Conservation (phyloP, 179 eudicot genomes). For the Gypsophila paniculata region DNA sequence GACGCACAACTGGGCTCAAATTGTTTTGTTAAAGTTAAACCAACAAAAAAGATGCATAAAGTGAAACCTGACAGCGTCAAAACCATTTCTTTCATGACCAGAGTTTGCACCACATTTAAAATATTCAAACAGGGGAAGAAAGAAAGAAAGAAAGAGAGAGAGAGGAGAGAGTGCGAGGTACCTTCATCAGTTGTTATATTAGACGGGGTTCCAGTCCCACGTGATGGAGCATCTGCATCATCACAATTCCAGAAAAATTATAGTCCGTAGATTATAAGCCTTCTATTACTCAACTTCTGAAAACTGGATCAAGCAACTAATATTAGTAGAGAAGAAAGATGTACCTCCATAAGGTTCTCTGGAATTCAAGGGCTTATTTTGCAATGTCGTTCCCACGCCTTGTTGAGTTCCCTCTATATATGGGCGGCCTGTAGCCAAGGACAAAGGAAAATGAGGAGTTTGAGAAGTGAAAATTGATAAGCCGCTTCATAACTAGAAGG, state of each 20-base stretch:
- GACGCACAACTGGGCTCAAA: neutral
- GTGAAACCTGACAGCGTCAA: neutral
- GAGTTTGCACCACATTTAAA: slow-evolving; percentile 3
- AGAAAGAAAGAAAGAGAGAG: no score
- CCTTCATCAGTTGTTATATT: slow-evolving; percentile 7
- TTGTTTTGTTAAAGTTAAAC: neutral
- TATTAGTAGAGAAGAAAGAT: neutral
- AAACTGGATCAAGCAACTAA: neutral
- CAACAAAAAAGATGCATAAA: slow-evolving; percentile 6
- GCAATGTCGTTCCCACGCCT: slow-evolving; percentile 1
- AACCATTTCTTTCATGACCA: neutral
- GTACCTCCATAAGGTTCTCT: slow-evolving; percentile 13
- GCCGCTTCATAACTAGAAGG: neutral
- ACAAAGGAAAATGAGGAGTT: slow-evolving; percentile 1
- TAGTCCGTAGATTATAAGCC: neutral
- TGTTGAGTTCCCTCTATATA: slow-evolving; percentile 1
- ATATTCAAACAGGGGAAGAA: neutral
- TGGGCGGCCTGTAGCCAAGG: slow-evolving; percentile 13
- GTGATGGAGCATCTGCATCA: slow-evolving; percentile 18
- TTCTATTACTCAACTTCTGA: neutral
- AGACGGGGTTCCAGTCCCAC: slow-evolving; percentile 1
- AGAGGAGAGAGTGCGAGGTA: neutral
- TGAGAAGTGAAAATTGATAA: neutral
- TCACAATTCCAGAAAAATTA: slow-evolving; percentile 4
- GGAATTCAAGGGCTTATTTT: slow-evolving; percentile 8